Evolutionary conservation across 164 flowering plant species (phyloP), one percentile per base, ranked within the genome.

Genomic region (Annona squamosa): DNA sequence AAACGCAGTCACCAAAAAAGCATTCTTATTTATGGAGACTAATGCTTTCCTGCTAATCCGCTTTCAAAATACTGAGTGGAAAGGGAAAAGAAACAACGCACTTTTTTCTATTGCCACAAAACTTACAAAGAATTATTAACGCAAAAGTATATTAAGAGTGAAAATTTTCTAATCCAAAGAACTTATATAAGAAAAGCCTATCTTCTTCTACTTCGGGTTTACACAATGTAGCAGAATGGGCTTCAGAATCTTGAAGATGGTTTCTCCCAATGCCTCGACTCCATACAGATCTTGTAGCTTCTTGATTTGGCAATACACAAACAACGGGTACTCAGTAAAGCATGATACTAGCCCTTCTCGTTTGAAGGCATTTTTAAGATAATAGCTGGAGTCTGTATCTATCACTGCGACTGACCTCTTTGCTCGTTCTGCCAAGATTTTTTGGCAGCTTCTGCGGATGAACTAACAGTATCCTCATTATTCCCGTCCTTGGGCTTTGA

Each of bases 371-470:
- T 16, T 68, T 48, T 47, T 43, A 18, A 3, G 2, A 46, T 37
- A 16, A 63, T 66, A 48, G 72, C 48, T 16, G 61, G 63, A 12
- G 65, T 63, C n/a, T 46, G 19, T 6, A 46, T 67, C 62, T 4
- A n/a, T 89, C 83, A 84, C 37, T 26, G 37, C 67, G 85, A 77
- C 45, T 85, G 86, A 74, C 72, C 76, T 77, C 92, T 84, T 80
- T 83, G 96, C 83, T 91, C 96, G 78, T 81, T 91, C 80, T 90
- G 86, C 94, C 92, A 87, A 7, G 95, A 89, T 48, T 90, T 93
- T 74, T 88, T 90, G 0, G 90, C 92, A 61, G 85, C 91, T 76
- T 86, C 89, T 3, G 90, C 81, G 56, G 93, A 85, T 5, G 80
- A 80, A 73, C 80, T 80, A 48, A 77, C 84, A 61, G 87, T 78